Conservation (phyloP, 257 asterid genomes). For the Thymus mandschuricus region DNA sequence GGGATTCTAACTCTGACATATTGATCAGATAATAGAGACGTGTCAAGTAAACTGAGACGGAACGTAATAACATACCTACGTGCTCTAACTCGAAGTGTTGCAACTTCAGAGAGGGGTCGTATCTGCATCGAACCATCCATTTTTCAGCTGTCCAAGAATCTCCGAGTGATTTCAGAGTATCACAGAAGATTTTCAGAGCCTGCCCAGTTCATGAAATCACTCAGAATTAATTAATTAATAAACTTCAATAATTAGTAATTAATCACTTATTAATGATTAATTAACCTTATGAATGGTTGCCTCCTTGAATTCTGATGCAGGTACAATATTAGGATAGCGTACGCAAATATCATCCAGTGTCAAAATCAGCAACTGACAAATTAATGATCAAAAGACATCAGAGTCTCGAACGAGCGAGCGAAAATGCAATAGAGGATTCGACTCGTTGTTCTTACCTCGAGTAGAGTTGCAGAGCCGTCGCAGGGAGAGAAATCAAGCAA, state of each 20-base stretch:
- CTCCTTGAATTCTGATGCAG: conserved; percentile 47
- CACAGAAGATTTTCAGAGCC: conserved; percentile 66
- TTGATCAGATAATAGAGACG: too few species aligned
- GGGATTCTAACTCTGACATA: too few species aligned
- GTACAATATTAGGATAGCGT: conserved; percentile 53
- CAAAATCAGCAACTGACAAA: conserved; percentile 58
- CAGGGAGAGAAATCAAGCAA: conserved; percentile 85
- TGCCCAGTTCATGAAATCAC: conserved; percentile 21
- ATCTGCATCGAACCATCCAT: conserved; percentile 70
- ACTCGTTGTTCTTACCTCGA: conserved; percentile 49
- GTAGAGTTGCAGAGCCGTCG: conserved; percentile 55
- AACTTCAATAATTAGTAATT: not conserved
- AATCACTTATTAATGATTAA: not conserved
- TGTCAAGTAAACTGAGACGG: too few species aligned
- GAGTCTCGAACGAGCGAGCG: too few species aligned
- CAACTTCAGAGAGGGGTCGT: conserved; percentile 42
- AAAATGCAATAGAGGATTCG: too few species aligned
- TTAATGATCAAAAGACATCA: too few species aligned
- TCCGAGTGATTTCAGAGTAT: conserved; percentile 68
- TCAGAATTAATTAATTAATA: too few species aligned
- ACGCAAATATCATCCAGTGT: conserved; percentile 67
- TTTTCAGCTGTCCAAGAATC: conserved; percentile 73
- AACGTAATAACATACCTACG: conserved; percentile 30
- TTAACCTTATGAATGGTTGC: conserved; percentile 65
- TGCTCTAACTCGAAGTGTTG: conserved; percentile 54